These are phyloP conservation scores for Cladosporium oxysporum DNA, from an alignment of 2,329 filamentous ascomycete genomes.

Conservation along the genomic window DNA sequence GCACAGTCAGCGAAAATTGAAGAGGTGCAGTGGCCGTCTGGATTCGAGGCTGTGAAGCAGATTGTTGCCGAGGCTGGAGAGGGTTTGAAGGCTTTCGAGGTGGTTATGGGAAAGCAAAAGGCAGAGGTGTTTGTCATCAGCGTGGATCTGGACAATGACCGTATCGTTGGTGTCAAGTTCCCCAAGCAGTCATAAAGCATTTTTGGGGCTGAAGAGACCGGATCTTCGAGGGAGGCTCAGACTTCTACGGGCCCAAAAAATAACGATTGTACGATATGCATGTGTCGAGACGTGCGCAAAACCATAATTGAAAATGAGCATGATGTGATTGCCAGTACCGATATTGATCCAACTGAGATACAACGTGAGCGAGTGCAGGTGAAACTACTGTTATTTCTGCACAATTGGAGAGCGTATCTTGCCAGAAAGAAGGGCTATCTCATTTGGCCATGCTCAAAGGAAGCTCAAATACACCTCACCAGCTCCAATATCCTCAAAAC, in stretches of 20 bases:
- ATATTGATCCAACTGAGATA: background rate
- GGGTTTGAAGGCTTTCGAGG: constrained; percentile 21
- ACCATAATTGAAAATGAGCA: background rate
- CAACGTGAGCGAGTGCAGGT: background rate
- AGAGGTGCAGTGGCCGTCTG: constrained; percentile 17
- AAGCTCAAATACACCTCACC: background rate
- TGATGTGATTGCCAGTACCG: background rate
- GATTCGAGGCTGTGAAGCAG: constrained; percentile 13
- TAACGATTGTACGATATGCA: background rate
- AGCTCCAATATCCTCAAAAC: background rate
- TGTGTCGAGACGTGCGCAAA: background rate
- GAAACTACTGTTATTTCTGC: background rate
- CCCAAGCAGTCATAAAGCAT: background rate
- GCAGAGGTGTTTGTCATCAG: constrained; percentile 21
- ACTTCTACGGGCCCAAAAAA: background rate
- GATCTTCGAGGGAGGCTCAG: background rate
- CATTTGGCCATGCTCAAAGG: background rate
- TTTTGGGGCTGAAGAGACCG: no score
- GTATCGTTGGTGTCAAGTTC: constrained; percentile 21
- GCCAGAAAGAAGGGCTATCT: background rate
- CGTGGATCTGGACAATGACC: constrained; percentile 18
- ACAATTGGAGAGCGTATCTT: background rate
- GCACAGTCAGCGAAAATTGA: constrained; percentile 10
- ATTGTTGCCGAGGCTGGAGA: constrained; percentile 13
- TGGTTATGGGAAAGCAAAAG: constrained; percentile 18